Evolutionary conservation across 257 asterid species (phyloP), one percentile per base, ranked within the genome.

Genomic region (Coffea eugenioides): DNA sequence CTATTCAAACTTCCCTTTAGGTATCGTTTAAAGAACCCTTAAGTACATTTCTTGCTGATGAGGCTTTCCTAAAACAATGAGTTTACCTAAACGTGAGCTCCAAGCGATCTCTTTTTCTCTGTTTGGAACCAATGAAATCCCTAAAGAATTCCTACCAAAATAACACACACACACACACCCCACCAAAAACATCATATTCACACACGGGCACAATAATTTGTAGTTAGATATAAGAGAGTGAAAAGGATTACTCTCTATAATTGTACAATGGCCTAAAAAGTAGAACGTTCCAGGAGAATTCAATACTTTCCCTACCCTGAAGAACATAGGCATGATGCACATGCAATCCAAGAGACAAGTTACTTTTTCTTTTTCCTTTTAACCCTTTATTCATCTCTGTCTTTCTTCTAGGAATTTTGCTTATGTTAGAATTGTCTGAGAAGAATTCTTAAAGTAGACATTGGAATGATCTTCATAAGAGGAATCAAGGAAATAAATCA

Each of bases 281-380:
- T 75, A 45, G n/a, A 43, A 49, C 6, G 59, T 52, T 25, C 34
- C 64, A 76, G 76, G 62, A 81, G 87, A 85, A 85, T 81, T 81
- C 75, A 77, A 85, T 85, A 81, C 90, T 86, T 87, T 81, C 80
- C 88, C 88, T 71, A 79, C 84, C 43, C 74, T 59, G 75, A 81
- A 77, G 83, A 85, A 74, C 83, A 87, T 73, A 80, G 83, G 83
- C 36, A 69, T 78, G 68, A 77, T 77, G 77, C 80, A 84, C 84
- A 81, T 84, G 90, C 59, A 45, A 59, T 71, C 70, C 57, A 79
- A 79, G 84, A 34, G 86, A 86, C 86, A 84, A 71, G 54, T 82
- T 65, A 21, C 88, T 81, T 87, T 87, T 80, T 65, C 72, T 71
- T 78, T 59, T 82, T 80, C 62, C 81, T 77, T 84, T 86, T 67